phyloP scores from a whole-genome alignment of 2,329 filamentous ascomycete species.

The Fusarium pilosicola region DNA sequence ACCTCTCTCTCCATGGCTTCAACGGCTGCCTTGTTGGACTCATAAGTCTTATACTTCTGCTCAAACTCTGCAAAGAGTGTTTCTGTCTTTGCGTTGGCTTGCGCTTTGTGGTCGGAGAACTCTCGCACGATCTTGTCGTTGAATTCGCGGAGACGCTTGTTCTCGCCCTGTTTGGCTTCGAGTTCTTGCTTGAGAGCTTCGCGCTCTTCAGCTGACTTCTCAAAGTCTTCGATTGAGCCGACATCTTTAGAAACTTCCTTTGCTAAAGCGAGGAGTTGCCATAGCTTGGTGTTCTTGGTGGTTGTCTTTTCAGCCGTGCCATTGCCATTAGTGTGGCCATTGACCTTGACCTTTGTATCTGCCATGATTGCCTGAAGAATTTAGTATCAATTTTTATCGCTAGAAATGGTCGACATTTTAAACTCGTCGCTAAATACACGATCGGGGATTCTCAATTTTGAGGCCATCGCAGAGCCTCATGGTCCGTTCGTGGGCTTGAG shows the following conservation, averaged over 20 bases:
- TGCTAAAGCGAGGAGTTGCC: conserved; percentile 42
- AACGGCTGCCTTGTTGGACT: conserved; percentile 39
- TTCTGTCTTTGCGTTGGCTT: conserved; percentile 35
- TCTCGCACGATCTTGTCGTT: conserved; percentile 41
- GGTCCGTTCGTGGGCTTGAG: conserved; percentile 23
- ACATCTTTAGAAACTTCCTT: conserved; percentile 44
- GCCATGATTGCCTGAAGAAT: conserved; percentile 37
- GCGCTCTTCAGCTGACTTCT: conserved; percentile 36
- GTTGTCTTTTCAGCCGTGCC: conserved; percentile 33
- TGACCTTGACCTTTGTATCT: conserved; percentile 44
- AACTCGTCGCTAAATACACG: conserved; percentile 23
- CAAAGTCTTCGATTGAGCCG: conserved; percentile 43
- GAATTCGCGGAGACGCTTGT: conserved; percentile 40
- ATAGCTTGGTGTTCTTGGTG: conserved; percentile 40
- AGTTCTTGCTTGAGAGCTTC: conserved; percentile 40
- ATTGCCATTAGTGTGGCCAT: conserved; percentile 30
- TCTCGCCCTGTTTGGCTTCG: conserved; percentile 36
- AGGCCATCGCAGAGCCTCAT: conserved; percentile 42
- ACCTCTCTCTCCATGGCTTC: conserved; percentile 59
- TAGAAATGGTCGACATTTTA: conserved; percentile 34
- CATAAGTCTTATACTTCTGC: conserved; percentile 41
- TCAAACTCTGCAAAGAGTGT: conserved; percentile 40
- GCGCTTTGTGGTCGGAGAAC: conserved; percentile 35
- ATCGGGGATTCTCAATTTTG: conserved; percentile 12
- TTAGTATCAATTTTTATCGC: conserved; percentile 24